Percentiles rank a stretch among this genome's conserved stretches.
Evolutionary conservation across 179 eudicot genomes (phyloP).

Genomic region (Spergularia azorica): DNA sequence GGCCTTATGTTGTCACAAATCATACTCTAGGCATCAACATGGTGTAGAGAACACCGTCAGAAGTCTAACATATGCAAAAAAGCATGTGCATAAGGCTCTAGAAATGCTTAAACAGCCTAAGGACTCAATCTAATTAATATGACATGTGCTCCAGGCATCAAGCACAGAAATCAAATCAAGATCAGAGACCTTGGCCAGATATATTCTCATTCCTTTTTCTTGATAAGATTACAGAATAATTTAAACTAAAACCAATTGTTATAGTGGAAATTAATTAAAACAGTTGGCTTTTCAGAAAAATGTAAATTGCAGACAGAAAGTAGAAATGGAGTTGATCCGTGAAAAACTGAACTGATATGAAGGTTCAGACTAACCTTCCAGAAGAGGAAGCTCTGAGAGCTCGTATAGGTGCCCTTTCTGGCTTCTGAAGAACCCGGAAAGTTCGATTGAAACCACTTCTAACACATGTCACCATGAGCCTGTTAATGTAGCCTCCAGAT

Average conservation of each 20-base stretch:
- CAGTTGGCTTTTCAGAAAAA: slow-evolving; percentile 2
- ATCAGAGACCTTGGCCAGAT: too few species aligned
- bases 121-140: not conserved
- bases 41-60: not conserved
- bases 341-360: not conserved
- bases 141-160: not conserved
- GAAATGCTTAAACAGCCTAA: too few species aligned
- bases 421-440: slow-evolving; percentile 92
- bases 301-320: not conserved
- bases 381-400: slow-evolving; percentile 98
- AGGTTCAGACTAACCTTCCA: slow-evolving; percentile 63
- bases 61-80: too few species aligned
- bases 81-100: too few species aligned
- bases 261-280: not conserved
- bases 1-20: not conserved
- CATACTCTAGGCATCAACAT: not conserved
- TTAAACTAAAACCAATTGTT: not conserved
- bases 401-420: slow-evolving; percentile 96
- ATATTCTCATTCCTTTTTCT: too few species aligned
- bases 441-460: slow-evolving; percentile 92
- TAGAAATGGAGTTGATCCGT: not conserved
- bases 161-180: not conserved
- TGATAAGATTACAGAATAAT: not conserved
- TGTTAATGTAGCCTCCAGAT: slow-evolving; percentile 81
- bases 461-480: slow-evolving; percentile 86